Base-by-base conservation (phyloP, 148 eudicot species). In the Cornus kousa region DNA sequence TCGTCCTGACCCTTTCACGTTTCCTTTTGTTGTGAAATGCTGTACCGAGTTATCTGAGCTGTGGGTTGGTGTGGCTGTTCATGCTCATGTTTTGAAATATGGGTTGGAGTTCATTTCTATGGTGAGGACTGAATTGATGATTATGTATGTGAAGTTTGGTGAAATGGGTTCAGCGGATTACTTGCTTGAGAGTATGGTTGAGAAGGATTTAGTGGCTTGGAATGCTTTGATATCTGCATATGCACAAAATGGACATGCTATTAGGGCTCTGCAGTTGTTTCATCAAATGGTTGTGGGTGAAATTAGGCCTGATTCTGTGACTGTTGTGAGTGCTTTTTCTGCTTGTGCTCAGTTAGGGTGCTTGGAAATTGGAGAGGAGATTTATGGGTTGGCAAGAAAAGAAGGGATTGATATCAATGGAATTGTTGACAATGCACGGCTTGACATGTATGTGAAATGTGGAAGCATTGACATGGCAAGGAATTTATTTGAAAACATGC, bases 1-100 rank as follows among this genome's bases (percentile, higher is more conserved):
- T 57, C 76, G 76, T 31, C 76, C 76, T 14, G 75, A 73, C 75
- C 65, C 65, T 39, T 73, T 73, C 17, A 73, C 76, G 12, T 73
- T 13, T 9, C 76, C 76, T 5, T 73, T 14, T 73, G 76, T 73
- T 57, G 13, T 73, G 33, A 73, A 73, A 37, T 43, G 24, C 0
- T 73, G 67, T 57, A 23, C 67, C 31, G 76, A 73, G 7, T 32
- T 57, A 9, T 10, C 28, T 12, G 67, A 73, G 32, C 32, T 37
- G 5, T 57, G 67, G 76, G 76, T 19, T 28, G 67, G 76, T 16
- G 66, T 59, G n/a, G 67, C 76, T 13, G 46, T 73, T 17, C 76
- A 73, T 73, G 37, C 33, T 20, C 43, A 50, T 31, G 46, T 73
- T 73, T 73, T 73, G 76, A 73, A 73, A 14, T 57, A 73, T 57